A percentile compares a stretch with the other conserved stretches of the same genome.
These are phyloP conservation scores for Cephalotrichum gorgonifer DNA, from an alignment of 2,329 filamentous ascomycete species.

Conservation along the genomic window DNA sequence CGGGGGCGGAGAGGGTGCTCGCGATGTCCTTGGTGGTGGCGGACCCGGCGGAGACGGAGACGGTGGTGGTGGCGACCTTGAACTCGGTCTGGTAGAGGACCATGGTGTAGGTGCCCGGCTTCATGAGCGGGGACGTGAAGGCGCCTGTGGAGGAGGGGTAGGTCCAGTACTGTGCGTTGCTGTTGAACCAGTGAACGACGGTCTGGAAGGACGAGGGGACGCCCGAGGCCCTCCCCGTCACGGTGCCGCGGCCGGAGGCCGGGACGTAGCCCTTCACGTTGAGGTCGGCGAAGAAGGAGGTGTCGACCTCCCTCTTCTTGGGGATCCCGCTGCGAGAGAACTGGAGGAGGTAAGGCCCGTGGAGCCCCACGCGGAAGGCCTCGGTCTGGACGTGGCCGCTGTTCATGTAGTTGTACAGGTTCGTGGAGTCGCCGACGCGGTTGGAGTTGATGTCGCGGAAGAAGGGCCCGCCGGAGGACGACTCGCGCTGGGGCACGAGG, in stretches of 20 bases:
- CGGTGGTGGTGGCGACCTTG: slow-evolving; percentile 37
- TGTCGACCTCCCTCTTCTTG: slow-evolving; percentile 33
- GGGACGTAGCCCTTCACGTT: slow-evolving; percentile 48
- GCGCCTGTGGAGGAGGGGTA: slow-evolving; percentile 41
- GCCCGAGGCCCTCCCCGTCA: slow-evolving; percentile 50
- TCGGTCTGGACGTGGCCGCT: slow-evolving; percentile 55
- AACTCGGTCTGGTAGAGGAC: slow-evolving; percentile 52
- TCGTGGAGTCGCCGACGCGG: slow-evolving; percentile 45
- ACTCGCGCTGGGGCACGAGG: slow-evolving; percentile 46
- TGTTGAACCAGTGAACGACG: slow-evolving; percentile 58
- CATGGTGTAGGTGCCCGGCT: slow-evolving; percentile 59
- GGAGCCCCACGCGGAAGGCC: slow-evolving; percentile 48
- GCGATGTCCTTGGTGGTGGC: slow-evolving; percentile 39
- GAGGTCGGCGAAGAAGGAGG: slow-evolving; percentile 49
- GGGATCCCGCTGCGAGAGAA: slow-evolving; percentile 51
- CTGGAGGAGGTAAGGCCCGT: slow-evolving; percentile 53
- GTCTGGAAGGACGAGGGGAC: slow-evolving; percentile 38
- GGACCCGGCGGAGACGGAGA: slow-evolving; percentile 38
- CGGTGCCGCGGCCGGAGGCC: slow-evolving; percentile 43
- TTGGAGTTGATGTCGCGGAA: slow-evolving; percentile 56
- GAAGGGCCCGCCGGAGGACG: slow-evolving; percentile 56
- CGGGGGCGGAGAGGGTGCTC: slow-evolving; percentile 30
- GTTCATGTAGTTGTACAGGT: slow-evolving; percentile 61
- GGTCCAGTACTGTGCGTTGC: slow-evolving; percentile 53
- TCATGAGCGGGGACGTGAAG: slow-evolving; percentile 57